Percentiles rank a stretch among this genome's conserved stretches.
phyloP scores from a whole-genome alignment of 2,329 filamentous ascomycete genomes.

The Fusarium lyarnte region DNA sequence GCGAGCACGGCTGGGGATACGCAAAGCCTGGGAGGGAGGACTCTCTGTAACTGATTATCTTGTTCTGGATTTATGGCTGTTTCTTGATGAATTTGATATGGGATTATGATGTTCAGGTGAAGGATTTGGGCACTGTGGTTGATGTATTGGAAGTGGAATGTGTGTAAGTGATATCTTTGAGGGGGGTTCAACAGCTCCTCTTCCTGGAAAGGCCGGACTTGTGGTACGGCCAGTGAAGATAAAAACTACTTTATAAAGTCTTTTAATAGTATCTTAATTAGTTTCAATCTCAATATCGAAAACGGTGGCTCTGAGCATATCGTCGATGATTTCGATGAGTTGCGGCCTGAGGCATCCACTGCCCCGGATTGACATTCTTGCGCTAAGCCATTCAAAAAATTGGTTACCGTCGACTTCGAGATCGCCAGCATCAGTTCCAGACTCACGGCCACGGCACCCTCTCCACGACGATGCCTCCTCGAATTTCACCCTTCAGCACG shows the following conservation, averaged over 20 bases:
- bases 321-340: not conserved
- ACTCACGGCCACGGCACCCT: slow-evolving; percentile 36
- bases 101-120: not conserved
- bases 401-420: slow-evolving; percentile 24
- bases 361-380: slow-evolving; percentile 16
- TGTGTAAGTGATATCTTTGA: not conserved
- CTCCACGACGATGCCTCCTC: slow-evolving; percentile 47
- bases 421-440: slow-evolving; percentile 34
- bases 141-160: not conserved
- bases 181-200: not conserved
- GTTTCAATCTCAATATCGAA: not conserved
- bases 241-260: not conserved
- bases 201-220: fast-evolving
- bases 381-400: slow-evolving; percentile 41
- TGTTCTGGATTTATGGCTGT: fast-evolving
- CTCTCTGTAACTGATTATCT: not conserved
- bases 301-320: not conserved
- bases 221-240: fast-evolving
- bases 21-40: not conserved
- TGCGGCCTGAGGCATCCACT: slow-evolving; percentile 35
- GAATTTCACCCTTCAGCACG: slow-evolving; percentile 44
- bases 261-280: not conserved
- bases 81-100: too few species aligned
- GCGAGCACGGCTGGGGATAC: not conserved
- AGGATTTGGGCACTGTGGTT: not conserved